Evolutionary conservation across 345 rosid species (phyloP).

Genomic region (Lenwebbia sp.): DNA sequence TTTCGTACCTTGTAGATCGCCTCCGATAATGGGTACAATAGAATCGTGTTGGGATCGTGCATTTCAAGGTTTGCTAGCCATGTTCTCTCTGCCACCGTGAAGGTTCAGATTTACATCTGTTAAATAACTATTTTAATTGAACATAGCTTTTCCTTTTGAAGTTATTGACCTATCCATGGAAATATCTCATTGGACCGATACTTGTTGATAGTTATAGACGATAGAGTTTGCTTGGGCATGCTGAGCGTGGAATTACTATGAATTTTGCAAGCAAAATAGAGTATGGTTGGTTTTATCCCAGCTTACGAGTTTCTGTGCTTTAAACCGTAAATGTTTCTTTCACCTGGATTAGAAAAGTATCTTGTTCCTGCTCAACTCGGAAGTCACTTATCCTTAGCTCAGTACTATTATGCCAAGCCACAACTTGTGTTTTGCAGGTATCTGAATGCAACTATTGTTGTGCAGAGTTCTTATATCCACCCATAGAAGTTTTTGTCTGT

Average conservation of each 20-base stretch:
- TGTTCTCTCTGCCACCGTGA: conserved; percentile 76
- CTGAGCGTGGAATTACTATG: not conserved
- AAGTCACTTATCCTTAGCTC: not conserved
- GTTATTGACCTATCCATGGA: not conserved
- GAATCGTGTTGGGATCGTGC: conserved; percentile 63
- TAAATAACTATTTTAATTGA: not conserved
- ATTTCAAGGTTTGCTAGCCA: conserved; percentile 83
- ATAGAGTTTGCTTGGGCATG: not conserved
- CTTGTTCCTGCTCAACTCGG: not conserved
- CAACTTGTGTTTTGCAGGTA: not conserved
- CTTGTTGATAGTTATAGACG: not conserved
- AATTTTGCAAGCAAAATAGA: not conserved
- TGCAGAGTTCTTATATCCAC: not conserved
- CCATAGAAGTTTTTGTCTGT: not conserved
- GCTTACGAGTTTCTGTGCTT: not conserved
- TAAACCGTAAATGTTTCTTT: not conserved
- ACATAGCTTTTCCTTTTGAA: not conserved
- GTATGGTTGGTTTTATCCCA: not conserved
- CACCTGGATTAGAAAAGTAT: not conserved
- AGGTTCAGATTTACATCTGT: conserved; percentile 32
- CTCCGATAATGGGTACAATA: conserved; percentile 61
- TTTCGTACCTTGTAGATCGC: conserved; percentile 41
- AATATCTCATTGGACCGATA: not conserved
- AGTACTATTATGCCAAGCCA: not conserved
- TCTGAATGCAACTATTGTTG: not conserved